Evolutionary conservation across 1,284 basidiomycete genomes (phyloP).

Genomic region (Moesziomyces sp.): DNA sequence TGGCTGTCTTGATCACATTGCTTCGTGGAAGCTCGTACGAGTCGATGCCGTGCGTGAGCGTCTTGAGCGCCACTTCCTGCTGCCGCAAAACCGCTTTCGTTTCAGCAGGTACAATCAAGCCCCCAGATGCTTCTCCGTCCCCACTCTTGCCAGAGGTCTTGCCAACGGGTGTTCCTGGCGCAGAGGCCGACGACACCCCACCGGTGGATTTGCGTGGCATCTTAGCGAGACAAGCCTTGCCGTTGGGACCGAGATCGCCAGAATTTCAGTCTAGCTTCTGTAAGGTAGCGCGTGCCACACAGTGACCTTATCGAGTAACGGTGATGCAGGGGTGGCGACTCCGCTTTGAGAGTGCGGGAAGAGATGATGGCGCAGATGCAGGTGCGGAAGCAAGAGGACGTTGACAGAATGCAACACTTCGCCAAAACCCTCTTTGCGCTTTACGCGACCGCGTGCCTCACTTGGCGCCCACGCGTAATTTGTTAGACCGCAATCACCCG

Average conservation of each 20-base stretch:
- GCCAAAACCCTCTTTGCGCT: background rate
- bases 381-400: too few relatives aligned
- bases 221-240: background rate
- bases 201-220: conserved; percentile 39
- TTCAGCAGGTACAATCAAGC: conserved; percentile 4
- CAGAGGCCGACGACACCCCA: conserved; percentile 5
- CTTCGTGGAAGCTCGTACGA: conserved; percentile 86
- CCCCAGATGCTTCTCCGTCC: background rate
- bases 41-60: conserved; percentile 72
- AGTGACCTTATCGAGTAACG: too few relatives aligned
- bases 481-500: background rate
- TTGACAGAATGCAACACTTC: background rate
- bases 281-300: too few relatives aligned
- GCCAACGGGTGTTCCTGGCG: conserved; percentile 5
- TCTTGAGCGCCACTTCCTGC: conserved; percentile 29
- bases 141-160: conserved; percentile 10
- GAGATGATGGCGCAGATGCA: too few relatives aligned
- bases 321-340: too few relatives aligned
- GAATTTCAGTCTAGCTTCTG: background rate
- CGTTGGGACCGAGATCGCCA: background rate
- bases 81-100: conserved; percentile 27
- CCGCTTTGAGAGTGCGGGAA: too few relatives aligned
- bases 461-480: background rate
- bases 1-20: conserved; percentile 83
- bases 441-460: background rate